Percentiles rank a stretch among this genome's conserved stretches.
Conservation (phyloP, 192 early-diverging fungal genomes). For the Pilaira anomala region DNA sequence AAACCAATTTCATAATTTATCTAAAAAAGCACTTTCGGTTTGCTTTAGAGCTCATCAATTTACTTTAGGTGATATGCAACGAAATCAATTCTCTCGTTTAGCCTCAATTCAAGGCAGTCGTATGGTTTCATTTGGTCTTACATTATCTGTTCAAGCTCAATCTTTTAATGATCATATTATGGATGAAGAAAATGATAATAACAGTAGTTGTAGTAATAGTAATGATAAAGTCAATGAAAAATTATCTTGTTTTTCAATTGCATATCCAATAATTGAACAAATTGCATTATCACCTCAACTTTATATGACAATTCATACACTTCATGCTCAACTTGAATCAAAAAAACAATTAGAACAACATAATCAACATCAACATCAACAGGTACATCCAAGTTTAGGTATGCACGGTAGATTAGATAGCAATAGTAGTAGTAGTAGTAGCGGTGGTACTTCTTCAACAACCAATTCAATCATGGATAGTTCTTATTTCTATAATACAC, state of each 20-base stretch:
- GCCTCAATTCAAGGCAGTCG: constrained; percentile 8
- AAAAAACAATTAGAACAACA: background rate
- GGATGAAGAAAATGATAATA: no score
- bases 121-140: background rate
- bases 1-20: background rate
- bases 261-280: constrained; percentile 4
- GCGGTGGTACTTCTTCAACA: background rate
- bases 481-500: background rate
- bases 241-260: background rate
- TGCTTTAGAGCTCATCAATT: background rate
- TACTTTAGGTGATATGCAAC: background rate
- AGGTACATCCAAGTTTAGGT: background rate
- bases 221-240: background rate
- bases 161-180: background rate
- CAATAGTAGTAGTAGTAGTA: background rate
- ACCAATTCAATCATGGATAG: background rate
- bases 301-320: background rate
- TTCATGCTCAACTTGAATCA: background rate
- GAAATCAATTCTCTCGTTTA: background rate
- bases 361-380: background rate
- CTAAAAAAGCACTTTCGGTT: background rate
- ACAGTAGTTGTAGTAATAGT: no score
- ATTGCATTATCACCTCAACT: background rate
- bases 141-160: background rate
- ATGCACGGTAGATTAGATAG: background rate